These are phyloP conservation scores for Solanum dulcamara DNA, from an alignment of 257 asterid genomes.

Conservation along the genomic window DNA sequence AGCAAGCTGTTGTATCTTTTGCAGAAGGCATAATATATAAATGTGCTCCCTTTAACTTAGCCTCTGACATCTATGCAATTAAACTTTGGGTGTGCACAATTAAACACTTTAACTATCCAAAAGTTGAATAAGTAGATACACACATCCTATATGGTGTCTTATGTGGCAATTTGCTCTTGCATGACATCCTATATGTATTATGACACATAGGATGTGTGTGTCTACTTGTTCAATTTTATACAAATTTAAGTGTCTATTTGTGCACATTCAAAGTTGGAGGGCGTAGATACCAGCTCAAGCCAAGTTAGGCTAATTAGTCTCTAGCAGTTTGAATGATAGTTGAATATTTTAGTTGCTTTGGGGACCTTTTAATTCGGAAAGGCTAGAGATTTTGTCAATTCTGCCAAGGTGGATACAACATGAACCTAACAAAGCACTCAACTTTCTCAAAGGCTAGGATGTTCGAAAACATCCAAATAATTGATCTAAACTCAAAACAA, in stretches of 20 bases:
- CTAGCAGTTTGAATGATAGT: neutral
- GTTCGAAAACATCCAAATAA: neutral
- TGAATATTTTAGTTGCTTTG: neutral
- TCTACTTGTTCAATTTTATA: no score
- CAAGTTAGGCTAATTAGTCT: neutral
- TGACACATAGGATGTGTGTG: fast-evolving
- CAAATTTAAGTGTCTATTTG: no score
- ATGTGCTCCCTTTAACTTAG: no score
- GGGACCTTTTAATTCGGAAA: neutral
- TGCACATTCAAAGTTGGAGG: no score
- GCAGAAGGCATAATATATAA: neutral
- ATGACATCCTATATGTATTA: neutral
- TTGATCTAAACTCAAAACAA: neutral
- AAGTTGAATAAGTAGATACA: no score
- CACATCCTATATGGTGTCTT: no score
- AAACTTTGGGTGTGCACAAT: no score
- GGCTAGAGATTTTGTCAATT: neutral
- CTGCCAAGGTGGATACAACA: neutral
- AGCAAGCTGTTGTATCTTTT: neutral
- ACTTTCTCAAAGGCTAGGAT: neutral
- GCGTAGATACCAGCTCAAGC: no score
- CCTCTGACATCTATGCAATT: no score
- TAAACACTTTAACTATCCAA: no score
- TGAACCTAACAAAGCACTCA: neutral
- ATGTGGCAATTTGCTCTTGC: no score